These are phyloP conservation scores for Tulasnella sp. DNA, from an alignment of 768 basidiomycete genomes.

Conservation along the genomic window DNA sequence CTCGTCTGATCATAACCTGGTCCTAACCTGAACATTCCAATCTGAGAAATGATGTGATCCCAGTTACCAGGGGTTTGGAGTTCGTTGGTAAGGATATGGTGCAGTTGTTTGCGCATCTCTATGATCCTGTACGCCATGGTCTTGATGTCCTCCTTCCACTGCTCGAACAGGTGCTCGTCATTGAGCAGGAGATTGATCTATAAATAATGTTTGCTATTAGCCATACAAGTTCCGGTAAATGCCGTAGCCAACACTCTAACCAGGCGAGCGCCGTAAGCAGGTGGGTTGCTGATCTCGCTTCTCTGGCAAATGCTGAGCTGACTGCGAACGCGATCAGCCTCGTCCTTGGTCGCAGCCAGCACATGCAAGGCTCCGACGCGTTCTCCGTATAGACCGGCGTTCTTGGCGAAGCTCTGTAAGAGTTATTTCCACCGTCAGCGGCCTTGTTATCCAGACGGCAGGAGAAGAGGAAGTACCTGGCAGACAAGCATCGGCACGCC, in stretches of 20 bases:
- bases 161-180: slow-evolving; percentile 55
- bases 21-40: slow-evolving; percentile 90
- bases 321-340: slow-evolving; percentile 63
- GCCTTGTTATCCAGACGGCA: not conserved
- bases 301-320: slow-evolving; percentile 87
- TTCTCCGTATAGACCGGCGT: slow-evolving; percentile 91
- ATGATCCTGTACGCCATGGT: slow-evolving; percentile 94
- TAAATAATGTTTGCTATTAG: not conserved
- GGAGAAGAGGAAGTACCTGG: slow-evolving; percentile 44
- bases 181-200: slow-evolving; percentile 78
- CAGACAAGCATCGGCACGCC: slow-evolving; percentile 74
- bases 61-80: slow-evolving; percentile 84
- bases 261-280: slow-evolving; percentile 79
- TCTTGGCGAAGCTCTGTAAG: slow-evolving; percentile 90
- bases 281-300: slow-evolving; percentile 93
- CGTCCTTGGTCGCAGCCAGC: slow-evolving; percentile 49
- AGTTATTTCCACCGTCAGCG: not conserved
- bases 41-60: slow-evolving; percentile 93
- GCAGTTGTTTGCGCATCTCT: slow-evolving; percentile 73
- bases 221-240: not conserved
- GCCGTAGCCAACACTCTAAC: slow-evolving; percentile 33
- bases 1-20: not conserved
- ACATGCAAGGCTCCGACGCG: slow-evolving; percentile 91
- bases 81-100: slow-evolving; percentile 59
- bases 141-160: slow-evolving; percentile 84